Base-by-base conservation (phyloP, 768 basidiomycete genomes). In the Lactarius pseudohatsudake region DNA sequence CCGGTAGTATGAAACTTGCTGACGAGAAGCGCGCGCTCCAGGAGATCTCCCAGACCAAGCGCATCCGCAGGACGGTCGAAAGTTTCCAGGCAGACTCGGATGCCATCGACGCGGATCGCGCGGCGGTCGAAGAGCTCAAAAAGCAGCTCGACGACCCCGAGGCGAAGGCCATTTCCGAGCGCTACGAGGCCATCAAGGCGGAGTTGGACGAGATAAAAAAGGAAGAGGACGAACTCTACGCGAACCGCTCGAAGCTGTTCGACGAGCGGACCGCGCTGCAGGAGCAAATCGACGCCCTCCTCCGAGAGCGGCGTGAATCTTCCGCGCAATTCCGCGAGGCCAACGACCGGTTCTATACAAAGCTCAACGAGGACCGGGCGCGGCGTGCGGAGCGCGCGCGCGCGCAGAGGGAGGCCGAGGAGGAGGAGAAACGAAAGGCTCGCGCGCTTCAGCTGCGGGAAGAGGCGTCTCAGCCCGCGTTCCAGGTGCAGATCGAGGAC, bases 11-110 rank as follows among this genome's bases (percentile, higher is more conserved):
- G 84, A 97, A 93, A 75, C 83, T 98, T 65, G 94, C 88, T 32
- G 96, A 97, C 64, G 97, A 99, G 78, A 98, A 97, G 79, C 89
- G 94, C 60, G 92, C 95, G 5, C 83, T 99, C n/a, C 84, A 86
- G 70, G 96, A 98, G 72, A 96, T 99, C 68, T 85, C 82, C 68
- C 82, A 83, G 54, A 79, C 82, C 68, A 92, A 85, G 74, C 89
- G 93, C 53, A 82, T 78, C 65, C 88, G 93, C 60, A 88, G 83
- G 74, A 78, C 79, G 15, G 87, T 98, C 65, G 95, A 98, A 76
- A 75, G 83, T 61, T 94, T 96, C 81, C 86, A 92, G 70, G 79
- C 85, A 0, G 83, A 91, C 55, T 90, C 97, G 71, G 86, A 89
- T 1, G 76, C 86, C 32, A 95, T 99, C 70, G 92, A 96, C 57